These are phyloP conservation scores for Claviceps arundinis DNA, from an alignment of 2,329 filamentous ascomycete genomes.

Conservation along the genomic window DNA sequence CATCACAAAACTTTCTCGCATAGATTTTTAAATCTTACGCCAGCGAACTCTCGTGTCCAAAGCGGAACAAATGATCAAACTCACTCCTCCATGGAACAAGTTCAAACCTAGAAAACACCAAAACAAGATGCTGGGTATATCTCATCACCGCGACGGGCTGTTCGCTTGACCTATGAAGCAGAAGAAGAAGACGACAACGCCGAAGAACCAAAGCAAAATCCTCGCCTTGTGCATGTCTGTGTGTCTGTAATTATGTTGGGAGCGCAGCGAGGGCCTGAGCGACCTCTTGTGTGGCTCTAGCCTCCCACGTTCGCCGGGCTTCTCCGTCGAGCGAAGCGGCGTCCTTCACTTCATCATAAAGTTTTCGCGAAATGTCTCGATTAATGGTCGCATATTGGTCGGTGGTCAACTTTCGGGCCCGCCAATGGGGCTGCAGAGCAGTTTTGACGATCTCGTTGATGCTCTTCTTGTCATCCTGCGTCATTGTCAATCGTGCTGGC, in stretches of 20 bases:
- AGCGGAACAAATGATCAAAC: conserved; percentile 1
- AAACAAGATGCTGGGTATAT: conserved; percentile 18
- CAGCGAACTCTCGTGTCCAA: conserved; percentile 4
- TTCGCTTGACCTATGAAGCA: conserved; percentile 4
- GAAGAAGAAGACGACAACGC: conserved; percentile 13
- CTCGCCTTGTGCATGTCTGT: conserved; percentile 10
- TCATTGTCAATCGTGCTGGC: conserved; percentile 51
- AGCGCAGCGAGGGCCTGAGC: conserved; percentile 54
- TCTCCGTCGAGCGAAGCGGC: conserved; percentile 48
- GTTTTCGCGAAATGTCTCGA: conserved; percentile 69
- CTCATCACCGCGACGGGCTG: conserved; percentile 10
- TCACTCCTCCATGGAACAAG: conserved; percentile 10
- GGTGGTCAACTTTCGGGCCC: conserved; percentile 64
- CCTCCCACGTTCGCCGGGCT: conserved; percentile 58
- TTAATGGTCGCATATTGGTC: conserved; percentile 92
- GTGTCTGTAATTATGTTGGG: conserved; percentile 26
- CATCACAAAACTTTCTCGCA: conserved; percentile 3
- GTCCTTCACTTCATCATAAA: conserved; percentile 59
- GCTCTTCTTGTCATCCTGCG: conserved; percentile 73
- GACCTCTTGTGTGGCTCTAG: conserved; percentile 66
- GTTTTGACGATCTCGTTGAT: conserved; percentile 79
- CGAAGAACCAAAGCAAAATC: conserved; percentile 14
- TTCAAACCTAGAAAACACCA: not conserved
- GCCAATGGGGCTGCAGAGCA: conserved; percentile 72
- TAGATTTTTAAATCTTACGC: conserved; percentile 8